These are phyloP conservation scores for Xylaria digitata DNA, from an alignment of 2,329 filamentous ascomycete genomes.

Conservation along the genomic window DNA sequence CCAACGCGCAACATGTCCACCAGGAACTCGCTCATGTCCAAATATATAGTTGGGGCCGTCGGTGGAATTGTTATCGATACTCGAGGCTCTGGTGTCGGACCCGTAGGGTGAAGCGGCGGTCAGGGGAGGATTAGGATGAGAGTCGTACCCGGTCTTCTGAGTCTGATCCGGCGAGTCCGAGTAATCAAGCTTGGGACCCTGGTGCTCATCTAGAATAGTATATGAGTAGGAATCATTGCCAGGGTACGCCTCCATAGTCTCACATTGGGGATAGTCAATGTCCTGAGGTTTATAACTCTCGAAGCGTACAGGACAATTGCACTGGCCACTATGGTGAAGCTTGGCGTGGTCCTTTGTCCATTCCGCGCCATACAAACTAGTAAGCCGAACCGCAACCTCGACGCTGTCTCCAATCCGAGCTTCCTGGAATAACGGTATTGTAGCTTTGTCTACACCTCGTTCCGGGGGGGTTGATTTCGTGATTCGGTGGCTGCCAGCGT, in stretches of 20 bases:
- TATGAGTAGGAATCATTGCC: conserved; percentile 11
- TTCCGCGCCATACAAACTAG: conserved; percentile 55
- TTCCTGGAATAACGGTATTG: conserved; percentile 39
- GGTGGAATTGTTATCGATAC: not conserved
- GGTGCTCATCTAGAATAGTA: conserved; percentile 7
- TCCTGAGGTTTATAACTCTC: conserved; percentile 45
- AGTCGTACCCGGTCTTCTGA: not conserved
- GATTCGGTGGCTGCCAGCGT: not conserved
- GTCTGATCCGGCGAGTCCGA: not conserved
- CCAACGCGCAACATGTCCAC: conserved; percentile 37
- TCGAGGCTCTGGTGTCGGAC: not conserved
- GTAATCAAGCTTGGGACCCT: not conserved
- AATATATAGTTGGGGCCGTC: not conserved
- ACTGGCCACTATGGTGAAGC: conserved; percentile 52
- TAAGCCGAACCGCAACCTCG: conserved; percentile 49
- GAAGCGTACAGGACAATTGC: conserved; percentile 52
- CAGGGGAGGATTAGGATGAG: not conserved
- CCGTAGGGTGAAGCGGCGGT: not conserved
- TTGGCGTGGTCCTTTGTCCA: conserved; percentile 55
- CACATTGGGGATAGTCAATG: conserved; percentile 12
- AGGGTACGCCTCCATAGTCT: not conserved
- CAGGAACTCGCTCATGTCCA: not conserved
- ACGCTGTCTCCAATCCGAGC: conserved; percentile 30
- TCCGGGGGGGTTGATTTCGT: not conserved
- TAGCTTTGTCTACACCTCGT: not conserved